Evolutionary conservation across 257 asterid genomes (phyloP), one percentile per base, ranked within the genome.

Genomic region (Capsicum baccatum): DNA sequence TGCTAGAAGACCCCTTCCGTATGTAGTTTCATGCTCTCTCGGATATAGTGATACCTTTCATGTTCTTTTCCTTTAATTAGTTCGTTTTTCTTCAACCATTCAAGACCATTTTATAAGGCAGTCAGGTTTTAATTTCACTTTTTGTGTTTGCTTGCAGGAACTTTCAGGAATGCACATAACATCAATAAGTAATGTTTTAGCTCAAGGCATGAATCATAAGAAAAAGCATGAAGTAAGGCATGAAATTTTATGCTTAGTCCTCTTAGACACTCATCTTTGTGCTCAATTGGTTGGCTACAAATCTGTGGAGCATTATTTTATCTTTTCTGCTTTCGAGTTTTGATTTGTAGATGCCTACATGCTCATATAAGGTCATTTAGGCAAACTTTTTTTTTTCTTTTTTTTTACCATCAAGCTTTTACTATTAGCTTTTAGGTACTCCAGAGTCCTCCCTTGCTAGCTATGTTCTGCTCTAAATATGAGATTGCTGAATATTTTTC

Each of bases 121-220:
- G 74, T 26, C 33, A 26, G 33, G 33, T 26, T 26, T 26, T 26
- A 87, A 74, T 64, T 84, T 63, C 56, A 39, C 47, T 80, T 13
- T 6, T 10, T 85, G 57, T 79, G 79, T 80, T 84, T 81, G 15
- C 62, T 79, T 86, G 88, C 93, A 95, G 97, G 94, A 87, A 91
- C 92, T 92, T 87, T 92, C 93, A 48, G 93, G 95, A 68, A 80
- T 91, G 86, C 86, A 82, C 56, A 84, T 82, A 74, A 85, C 90
- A 66, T 89, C 92, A 37, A 86, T 95, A 86, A 91, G 91, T 86
- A 91, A 81, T 50, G 97, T 95, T 88, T 87, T 95, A 64, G 62
- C 97, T 79, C 98, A 95, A 90, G 99, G 98, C 87, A 95, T 95
- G 99, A 95, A 92, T 86, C 91, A 87, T 87, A 95, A 95, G 97